Conservation (phyloP, 2,329 filamentous ascomycete genomes). For the Ascochyta koolunga region DNA sequence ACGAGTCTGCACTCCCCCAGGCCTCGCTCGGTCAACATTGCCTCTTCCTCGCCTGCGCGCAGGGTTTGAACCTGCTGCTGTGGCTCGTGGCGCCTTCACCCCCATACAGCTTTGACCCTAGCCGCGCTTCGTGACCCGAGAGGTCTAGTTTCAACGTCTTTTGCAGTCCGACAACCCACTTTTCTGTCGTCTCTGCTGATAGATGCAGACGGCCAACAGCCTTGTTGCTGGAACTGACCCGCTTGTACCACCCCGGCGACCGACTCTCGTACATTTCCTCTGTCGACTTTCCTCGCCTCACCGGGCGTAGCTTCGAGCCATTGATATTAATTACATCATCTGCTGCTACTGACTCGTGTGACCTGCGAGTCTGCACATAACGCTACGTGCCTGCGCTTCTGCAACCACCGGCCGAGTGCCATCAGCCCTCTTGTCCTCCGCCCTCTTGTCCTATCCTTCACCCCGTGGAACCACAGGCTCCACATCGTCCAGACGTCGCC, state of each 20-base stretch:
- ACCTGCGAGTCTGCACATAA: slow-evolving; percentile 8
- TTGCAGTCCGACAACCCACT: slow-evolving; percentile 5
- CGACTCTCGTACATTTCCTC: slow-evolving; percentile 1
- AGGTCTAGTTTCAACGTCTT: slow-evolving; percentile 18
- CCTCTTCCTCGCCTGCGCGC: slow-evolving; percentile 11
- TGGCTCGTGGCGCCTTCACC: slow-evolving; percentile 19
- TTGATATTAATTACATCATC: slow-evolving; percentile 17
- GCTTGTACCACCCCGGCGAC: slow-evolving; percentile 7
- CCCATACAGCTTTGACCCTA: slow-evolving; percentile 13
- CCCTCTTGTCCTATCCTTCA: too few species aligned
- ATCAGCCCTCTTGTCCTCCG: slow-evolving; percentile 22
- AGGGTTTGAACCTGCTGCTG: slow-evolving; percentile 16
- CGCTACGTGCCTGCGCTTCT: slow-evolving; percentile 14
- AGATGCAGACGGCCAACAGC: slow-evolving; percentile 3
- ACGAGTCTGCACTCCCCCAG: not conserved
- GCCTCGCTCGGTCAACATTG: slow-evolving; percentile 14
- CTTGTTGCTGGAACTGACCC: not conserved
- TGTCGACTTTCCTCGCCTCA: slow-evolving; percentile 1
- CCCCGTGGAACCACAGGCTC: slow-evolving; percentile 30
- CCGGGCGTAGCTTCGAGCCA: slow-evolving; percentile 1
- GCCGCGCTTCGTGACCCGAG: slow-evolving; percentile 10
- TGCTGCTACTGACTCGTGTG: slow-evolving; percentile 13
- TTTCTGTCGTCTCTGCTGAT: slow-evolving; percentile 13
- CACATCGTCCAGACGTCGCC: slow-evolving; percentile 27
- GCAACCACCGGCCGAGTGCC: slow-evolving; percentile 18